These are phyloP conservation scores for Aspergillus proliferans DNA, from an alignment of 2,329 filamentous ascomycete genomes.

Conservation along the genomic window DNA sequence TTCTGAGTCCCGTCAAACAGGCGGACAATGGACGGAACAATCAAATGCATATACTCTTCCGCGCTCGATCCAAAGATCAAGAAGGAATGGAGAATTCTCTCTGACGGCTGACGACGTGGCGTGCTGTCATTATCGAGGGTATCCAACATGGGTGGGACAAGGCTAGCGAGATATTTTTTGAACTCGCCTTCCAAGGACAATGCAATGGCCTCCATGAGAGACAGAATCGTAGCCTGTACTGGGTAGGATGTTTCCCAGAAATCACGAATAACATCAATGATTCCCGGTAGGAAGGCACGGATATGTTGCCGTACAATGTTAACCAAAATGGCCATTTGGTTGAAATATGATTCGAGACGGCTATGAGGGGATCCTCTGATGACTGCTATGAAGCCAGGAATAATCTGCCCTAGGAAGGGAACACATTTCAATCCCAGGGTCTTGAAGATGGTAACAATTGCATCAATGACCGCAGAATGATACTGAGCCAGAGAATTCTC, in stretches of 20 bases:
- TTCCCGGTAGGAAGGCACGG: slow-evolving; percentile 77
- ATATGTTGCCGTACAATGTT: slow-evolving; percentile 96
- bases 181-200: slow-evolving; percentile 94
- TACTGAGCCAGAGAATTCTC: slow-evolving; percentile 85
- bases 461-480: slow-evolving; percentile 89
- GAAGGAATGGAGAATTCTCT: slow-evolving; percentile 89
- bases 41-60: slow-evolving; percentile 98
- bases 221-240: slow-evolving; percentile 84
- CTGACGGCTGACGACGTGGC: slow-evolving; percentile 70
- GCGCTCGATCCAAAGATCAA: slow-evolving; percentile 91
- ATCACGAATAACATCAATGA: slow-evolving; percentile 78
- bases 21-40: slow-evolving; percentile 89
- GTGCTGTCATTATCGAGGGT: slow-evolving; percentile 82
- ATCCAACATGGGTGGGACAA: slow-evolving; percentile 89
- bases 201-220: slow-evolving; percentile 87
- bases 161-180: slow-evolving; percentile 84
- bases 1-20: slow-evolving; percentile 88
- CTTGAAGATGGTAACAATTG: slow-evolving; percentile 98
- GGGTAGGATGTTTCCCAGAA: slow-evolving; percentile 80
- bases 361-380: slow-evolving; percentile 73
- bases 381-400: slow-evolving; percentile 89
- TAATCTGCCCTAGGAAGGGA: slow-evolving; percentile 85
- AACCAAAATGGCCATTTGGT: slow-evolving; percentile 86
- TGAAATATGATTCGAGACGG: slow-evolving; percentile 92
- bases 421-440: slow-evolving; percentile 95